These are phyloP conservation scores for Xylaria longipes DNA, from an alignment of 495 filamentous ascomycete species.

Conservation along the genomic window DNA sequence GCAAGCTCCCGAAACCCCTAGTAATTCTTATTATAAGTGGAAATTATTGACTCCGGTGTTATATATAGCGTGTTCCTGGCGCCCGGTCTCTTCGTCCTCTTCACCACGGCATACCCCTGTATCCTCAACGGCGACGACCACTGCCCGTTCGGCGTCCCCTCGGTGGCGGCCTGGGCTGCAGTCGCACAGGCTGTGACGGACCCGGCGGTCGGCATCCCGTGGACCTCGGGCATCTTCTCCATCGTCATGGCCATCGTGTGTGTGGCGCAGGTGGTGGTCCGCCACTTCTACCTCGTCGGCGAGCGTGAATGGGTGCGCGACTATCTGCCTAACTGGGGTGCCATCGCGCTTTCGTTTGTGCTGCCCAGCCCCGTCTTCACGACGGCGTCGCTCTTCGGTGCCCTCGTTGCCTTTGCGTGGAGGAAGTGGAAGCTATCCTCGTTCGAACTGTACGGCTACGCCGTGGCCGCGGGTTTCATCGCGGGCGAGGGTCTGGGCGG, in stretches of 20 bases:
- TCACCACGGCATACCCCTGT: slow-evolving; percentile 70
- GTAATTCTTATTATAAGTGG: no score
- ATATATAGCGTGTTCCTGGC: slow-evolving; percentile 69
- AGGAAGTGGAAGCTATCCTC: slow-evolving; percentile 58
- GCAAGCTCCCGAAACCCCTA: no score
- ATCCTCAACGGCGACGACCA: slow-evolving; percentile 54
- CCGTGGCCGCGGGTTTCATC: slow-evolving; percentile 70
- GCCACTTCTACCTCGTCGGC: slow-evolving; percentile 64
- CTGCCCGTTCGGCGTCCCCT: slow-evolving; percentile 64
- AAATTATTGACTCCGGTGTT: no score
- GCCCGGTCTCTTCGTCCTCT: slow-evolving; percentile 68
- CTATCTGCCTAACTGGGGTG: slow-evolving; percentile 73
- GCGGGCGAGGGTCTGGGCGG: slow-evolving; percentile 72
- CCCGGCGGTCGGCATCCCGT: slow-evolving; percentile 62
- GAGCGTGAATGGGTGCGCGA: slow-evolving; percentile 60
- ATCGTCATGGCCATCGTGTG: slow-evolving; percentile 61
- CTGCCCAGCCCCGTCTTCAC: slow-evolving; percentile 62
- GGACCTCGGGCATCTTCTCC: slow-evolving; percentile 60
- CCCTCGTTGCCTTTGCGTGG: slow-evolving; percentile 64
- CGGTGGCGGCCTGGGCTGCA: slow-evolving; percentile 70
- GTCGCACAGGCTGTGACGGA: slow-evolving; percentile 69
- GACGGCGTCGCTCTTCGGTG: slow-evolving; percentile 64
- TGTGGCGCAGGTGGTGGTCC: slow-evolving; percentile 58
- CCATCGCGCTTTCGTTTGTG: slow-evolving; percentile 68
- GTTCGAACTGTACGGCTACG: slow-evolving; percentile 70